Conservation (phyloP, 257 asterid genomes). For the Penstemon newberryi region DNA sequence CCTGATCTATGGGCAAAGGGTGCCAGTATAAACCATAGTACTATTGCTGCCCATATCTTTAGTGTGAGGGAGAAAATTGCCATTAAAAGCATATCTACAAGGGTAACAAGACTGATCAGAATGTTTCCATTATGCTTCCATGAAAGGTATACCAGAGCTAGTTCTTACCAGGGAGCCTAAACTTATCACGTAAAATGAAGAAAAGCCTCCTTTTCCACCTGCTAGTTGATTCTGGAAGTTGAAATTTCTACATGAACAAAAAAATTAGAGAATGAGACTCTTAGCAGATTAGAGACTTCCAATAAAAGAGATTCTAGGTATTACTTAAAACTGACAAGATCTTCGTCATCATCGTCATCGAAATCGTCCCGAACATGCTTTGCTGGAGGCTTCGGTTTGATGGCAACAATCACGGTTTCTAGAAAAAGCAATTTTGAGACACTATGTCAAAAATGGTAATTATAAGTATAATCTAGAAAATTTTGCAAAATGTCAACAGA, state of each 20-base stretch:
- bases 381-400: conserved; percentile 82
- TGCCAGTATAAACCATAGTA: conserved; percentile 77
- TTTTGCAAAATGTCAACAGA: conserved; percentile 12
- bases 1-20: conserved; percentile 70
- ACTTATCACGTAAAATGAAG: conserved; percentile 56
- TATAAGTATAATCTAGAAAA: conserved; percentile 1
- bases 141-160: conserved; percentile 20
- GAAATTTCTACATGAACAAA: conserved; percentile 50
- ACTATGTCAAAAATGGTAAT: conserved; percentile 21
- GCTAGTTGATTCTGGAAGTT: conserved; percentile 72
- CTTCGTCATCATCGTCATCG: conserved; percentile 76
- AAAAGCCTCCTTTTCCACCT: conserved; percentile 80
- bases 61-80: conserved; percentile 67
- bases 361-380: conserved; percentile 52
- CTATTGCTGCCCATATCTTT: conserved; percentile 67
- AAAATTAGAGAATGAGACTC: conserved; percentile 24
- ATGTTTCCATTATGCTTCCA: conserved; percentile 4
- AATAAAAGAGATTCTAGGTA: conserved; percentile 15
- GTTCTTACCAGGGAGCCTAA: conserved; percentile 78
- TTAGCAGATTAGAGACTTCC: background rate
- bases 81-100: conserved; percentile 79
- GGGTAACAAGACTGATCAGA: conserved; percentile 32
- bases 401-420: conserved; percentile 80
- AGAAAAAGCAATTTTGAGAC: conserved; percentile 19
- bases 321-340: conserved; percentile 58